Percentiles rank a stretch among this genome's conserved stretches.
phyloP scores from a whole-genome alignment of 495 filamentous ascomycete genomes.

The Astrocystis sublimbata region DNA sequence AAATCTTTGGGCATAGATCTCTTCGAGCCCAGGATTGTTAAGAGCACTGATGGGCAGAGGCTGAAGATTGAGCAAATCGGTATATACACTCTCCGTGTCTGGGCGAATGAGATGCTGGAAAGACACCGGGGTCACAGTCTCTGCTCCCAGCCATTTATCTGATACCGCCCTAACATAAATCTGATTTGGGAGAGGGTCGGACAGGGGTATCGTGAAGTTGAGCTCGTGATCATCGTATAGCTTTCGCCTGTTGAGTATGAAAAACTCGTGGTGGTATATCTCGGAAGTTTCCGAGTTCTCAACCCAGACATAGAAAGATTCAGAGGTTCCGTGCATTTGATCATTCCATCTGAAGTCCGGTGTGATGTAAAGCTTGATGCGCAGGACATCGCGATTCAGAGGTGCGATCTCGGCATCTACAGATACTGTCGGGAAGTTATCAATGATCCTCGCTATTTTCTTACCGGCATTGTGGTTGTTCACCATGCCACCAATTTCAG shows the following conservation, averaged over 20 bases:
- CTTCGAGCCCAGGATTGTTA: slow-evolving; percentile 83
- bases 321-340: slow-evolving; percentile 86
- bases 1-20: slow-evolving; percentile 85
- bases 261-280: slow-evolving; percentile 97
- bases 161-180: slow-evolving; percentile 95
- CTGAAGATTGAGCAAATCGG: slow-evolving; percentile 87
- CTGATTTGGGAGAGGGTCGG: slow-evolving; percentile 88
- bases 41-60: slow-evolving; percentile 86
- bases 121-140: slow-evolving; percentile 90
- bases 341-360: slow-evolving; percentile 97
- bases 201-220: slow-evolving; percentile 94
- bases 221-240: slow-evolving; percentile 93
- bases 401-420: slow-evolving; percentile 94
- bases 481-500: slow-evolving; percentile 89
- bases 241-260: slow-evolving; percentile 86
- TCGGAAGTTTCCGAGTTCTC: slow-evolving; percentile 97
- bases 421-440: slow-evolving; percentile 88
- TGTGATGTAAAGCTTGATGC: slow-evolving; percentile 79
- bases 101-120: slow-evolving; percentile 98
- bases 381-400: slow-evolving; percentile 88
- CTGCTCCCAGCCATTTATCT: slow-evolving; percentile 95
- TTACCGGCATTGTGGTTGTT: slow-evolving; percentile 86
- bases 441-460: slow-evolving; percentile 74
- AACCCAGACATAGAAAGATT: slow-evolving; percentile 98
- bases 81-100: slow-evolving; percentile 96